These are phyloP conservation scores for Chaetomiaceae sp. DNA, from an alignment of 2,329 filamentous ascomycete species.

Conservation along the genomic window DNA sequence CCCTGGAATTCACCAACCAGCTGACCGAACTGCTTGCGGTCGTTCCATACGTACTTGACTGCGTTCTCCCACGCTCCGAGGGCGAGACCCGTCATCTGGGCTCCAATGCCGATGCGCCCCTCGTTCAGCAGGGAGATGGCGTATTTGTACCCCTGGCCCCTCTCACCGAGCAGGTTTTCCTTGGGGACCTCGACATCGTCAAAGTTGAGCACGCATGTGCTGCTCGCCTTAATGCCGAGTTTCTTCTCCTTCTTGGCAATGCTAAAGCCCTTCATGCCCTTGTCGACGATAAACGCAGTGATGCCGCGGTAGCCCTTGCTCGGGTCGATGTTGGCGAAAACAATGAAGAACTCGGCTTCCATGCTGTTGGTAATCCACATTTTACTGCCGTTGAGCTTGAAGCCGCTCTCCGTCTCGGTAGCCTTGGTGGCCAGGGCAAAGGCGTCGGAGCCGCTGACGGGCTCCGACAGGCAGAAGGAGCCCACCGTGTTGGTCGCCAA, in stretches of 20 bases:
- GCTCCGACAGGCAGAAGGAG: slow-evolving; percentile 90
- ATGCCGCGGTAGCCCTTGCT: slow-evolving; percentile 95
- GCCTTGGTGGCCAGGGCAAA: slow-evolving; percentile 93
- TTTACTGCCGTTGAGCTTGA: slow-evolving; percentile 85
- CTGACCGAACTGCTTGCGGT: slow-evolving; percentile 92
- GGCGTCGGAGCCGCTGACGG: slow-evolving; percentile 88
- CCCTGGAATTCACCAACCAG: slow-evolving; percentile 96
- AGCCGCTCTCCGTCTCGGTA: slow-evolving; percentile 75
- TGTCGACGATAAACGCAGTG: slow-evolving; percentile 92
- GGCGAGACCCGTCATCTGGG: slow-evolving; percentile 96
- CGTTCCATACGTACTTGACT: slow-evolving; percentile 91
- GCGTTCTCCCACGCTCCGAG: slow-evolving; percentile 95
- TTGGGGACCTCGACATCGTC: slow-evolving; percentile 90
- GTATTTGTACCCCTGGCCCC: slow-evolving; percentile 95
- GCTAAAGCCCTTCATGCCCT: slow-evolving; percentile 79
- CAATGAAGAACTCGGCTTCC: slow-evolving; percentile 92
- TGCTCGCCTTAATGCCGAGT: slow-evolving; percentile 91
- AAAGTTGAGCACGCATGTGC: slow-evolving; percentile 95
- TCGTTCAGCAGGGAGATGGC: slow-evolving; percentile 93
- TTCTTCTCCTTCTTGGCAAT: slow-evolving; percentile 99
- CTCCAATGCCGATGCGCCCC: slow-evolving; percentile 94
- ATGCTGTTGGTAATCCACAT: slow-evolving; percentile 99
- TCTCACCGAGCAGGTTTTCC: slow-evolving; percentile 81
- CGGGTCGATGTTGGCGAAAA: slow-evolving; percentile 93
- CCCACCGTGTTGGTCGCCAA: slow-evolving; percentile 86